Percentiles rank a stretch among this genome's conserved stretches.
phyloP scores from a whole-genome alignment of 306 rosid genomes.

The Pyrus bretschneideri region DNA sequence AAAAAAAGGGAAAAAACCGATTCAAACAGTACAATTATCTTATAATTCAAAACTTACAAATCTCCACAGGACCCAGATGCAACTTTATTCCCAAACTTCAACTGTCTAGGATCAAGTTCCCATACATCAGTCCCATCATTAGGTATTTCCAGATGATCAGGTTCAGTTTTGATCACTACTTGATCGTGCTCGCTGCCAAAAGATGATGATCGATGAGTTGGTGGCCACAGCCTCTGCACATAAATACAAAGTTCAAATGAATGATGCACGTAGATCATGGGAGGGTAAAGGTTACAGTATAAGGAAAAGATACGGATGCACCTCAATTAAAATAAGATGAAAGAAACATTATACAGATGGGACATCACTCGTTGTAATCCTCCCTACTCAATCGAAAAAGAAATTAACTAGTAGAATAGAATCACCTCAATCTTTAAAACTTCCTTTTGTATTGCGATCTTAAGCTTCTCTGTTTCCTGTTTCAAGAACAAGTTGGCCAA shows the following conservation, averaged over 20 bases:
- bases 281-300: not conserved
- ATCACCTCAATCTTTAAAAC: conserved; percentile 68
- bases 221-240: conserved; percentile 58
- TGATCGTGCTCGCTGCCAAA: conserved; percentile 44
- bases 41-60: conserved; percentile 55
- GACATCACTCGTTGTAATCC: not conserved
- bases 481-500: conserved; percentile 26
- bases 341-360: not conserved
- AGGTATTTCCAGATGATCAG: conserved; percentile 64
- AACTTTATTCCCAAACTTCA: conserved; percentile 69
- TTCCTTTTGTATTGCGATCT: conserved; percentile 59
- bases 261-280: not conserved
- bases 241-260: conserved; percentile 17
- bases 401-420: conserved; percentile 1
- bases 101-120: conserved; percentile 82
- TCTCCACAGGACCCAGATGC: conserved; percentile 94
- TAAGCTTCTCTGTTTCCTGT: conserved; percentile 81
- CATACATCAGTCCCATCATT: conserved; percentile 91
- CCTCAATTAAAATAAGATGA: not conserved
- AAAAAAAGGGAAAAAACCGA: not conserved
- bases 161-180: conserved; percentile 41
- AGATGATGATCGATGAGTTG: conserved; percentile 39
- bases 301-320: not conserved
- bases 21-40: not conserved
- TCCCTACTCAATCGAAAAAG: not conserved